Evolutionary conservation across 2,329 filamentous ascomycete species (phyloP), one percentile per base, ranked within the genome.

Genomic region (Chaetomium sp.): DNA sequence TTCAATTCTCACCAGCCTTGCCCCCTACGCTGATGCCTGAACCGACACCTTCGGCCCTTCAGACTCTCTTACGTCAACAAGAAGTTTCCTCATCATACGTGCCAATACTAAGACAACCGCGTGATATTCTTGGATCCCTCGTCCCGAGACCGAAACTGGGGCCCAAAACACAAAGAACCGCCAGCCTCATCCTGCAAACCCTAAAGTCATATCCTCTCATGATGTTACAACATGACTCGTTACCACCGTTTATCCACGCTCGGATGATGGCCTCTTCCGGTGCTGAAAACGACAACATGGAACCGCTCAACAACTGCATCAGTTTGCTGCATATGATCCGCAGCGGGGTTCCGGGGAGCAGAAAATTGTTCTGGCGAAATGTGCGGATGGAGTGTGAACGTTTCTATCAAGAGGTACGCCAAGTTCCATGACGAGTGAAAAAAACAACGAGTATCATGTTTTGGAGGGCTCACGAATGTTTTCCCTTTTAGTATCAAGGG

Each of bases 301-400:
- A 60, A 19, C 58, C 47, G 9, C 50, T 60, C 9, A 33, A 60
- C 50, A 60, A 60, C 58, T 60, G 58, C 42, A 42, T 60, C 23
- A 60, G 49, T 31, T 29, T 60, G 49, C 49, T 60, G 47, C 58
- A 60, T 23, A 45, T 60, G 49, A 12, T 54, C 21, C 16, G 23
- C 33, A 45, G 49, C 19, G 49, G 23, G 49, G 31, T 60, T 2
- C 23, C 33, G 23, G 58, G 49, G 49, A 60, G 35, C 13, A 31
- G 58, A 2, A 54, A 54, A 25, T 10, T 60, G 58, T 54, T 60
- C 19, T 60, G 58, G 58, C 29, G 49, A 35, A 60, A 60, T 13
- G 49, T 60, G n/a, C 47, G 50, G 49, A 38, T 42, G 33, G 58
- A 60, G 49, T 60, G 58, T 45, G 49, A 60, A 21, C 47, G 58